phyloP scores from a whole-genome alignment of 2,329 filamentous ascomycete species.

The Talaromyces sp. region DNA sequence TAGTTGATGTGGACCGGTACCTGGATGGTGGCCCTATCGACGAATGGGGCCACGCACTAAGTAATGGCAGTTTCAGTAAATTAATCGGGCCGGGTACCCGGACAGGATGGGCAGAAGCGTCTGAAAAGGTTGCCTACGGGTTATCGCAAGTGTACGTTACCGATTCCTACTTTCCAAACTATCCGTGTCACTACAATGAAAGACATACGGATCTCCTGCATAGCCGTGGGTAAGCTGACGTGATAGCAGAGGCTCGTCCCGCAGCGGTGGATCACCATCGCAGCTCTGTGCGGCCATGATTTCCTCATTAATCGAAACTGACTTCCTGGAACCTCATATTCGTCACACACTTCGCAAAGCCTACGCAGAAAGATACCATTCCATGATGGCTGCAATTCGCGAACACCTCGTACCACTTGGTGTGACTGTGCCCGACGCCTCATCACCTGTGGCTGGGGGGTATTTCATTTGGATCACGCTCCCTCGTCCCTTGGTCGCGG shows the following conservation, averaged over 20 bases:
- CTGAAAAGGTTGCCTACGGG: slow-evolving; percentile 61
- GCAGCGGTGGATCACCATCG: slow-evolving; percentile 62
- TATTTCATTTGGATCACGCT: slow-evolving; percentile 84
- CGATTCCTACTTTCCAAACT: neutral
- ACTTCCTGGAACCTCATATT: slow-evolving; percentile 58
- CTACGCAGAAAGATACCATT: slow-evolving; percentile 57
- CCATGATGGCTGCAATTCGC: slow-evolving; percentile 62
- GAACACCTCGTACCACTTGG: slow-evolving; percentile 65
- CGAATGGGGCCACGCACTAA: slow-evolving; percentile 77
- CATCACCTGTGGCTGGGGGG: slow-evolving; percentile 65
- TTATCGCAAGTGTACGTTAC: slow-evolving; percentile 61
- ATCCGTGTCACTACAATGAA: neutral
- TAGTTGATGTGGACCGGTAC: slow-evolving; percentile 76
- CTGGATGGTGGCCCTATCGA: slow-evolving; percentile 63
- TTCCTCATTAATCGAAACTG: slow-evolving; percentile 56
- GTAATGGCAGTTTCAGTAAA: slow-evolving; percentile 91
- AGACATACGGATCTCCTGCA: neutral
- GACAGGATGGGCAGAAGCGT: slow-evolving; percentile 85
- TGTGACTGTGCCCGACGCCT: slow-evolving; percentile 42
- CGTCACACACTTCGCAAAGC: slow-evolving; percentile 56
- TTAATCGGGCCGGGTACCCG: slow-evolving; percentile 78
- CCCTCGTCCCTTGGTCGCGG: slow-evolving; percentile 56
- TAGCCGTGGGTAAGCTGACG: slow-evolving; percentile 16
- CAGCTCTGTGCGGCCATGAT: slow-evolving; percentile 62
- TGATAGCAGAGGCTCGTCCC: slow-evolving; percentile 54